Conservation (phyloP, 2,329 filamentous ascomycete genomes). For the Penicillium vulpinum region DNA sequence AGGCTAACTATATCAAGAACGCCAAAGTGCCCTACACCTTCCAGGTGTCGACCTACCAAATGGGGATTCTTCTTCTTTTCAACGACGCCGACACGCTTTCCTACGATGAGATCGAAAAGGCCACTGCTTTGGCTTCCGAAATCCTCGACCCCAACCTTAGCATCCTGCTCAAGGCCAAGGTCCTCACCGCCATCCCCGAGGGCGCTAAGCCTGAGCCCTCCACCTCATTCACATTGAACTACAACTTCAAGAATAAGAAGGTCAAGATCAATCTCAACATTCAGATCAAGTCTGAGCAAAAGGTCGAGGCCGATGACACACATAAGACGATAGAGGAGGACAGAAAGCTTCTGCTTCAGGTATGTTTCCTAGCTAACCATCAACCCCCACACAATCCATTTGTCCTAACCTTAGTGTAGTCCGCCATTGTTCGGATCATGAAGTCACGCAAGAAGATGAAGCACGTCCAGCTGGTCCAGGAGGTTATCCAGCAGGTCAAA, state of each 20-base stretch:
- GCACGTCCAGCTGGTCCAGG: slow-evolving; percentile 88
- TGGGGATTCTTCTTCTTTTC: slow-evolving; percentile 92
- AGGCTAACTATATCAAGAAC: slow-evolving; percentile 86
- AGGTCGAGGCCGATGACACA: slow-evolving; percentile 93
- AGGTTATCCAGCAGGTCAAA: slow-evolving; percentile 94
- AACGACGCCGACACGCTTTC: slow-evolving; percentile 84
- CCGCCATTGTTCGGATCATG: slow-evolving; percentile 98
- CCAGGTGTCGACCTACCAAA: slow-evolving; percentile 96
- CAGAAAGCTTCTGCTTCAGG: slow-evolving; percentile 92
- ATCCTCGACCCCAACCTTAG: slow-evolving; percentile 81
- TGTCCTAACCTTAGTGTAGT: slow-evolving; percentile 55
- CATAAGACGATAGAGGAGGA: slow-evolving; percentile 99
- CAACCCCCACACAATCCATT: slow-evolving; percentile 18
- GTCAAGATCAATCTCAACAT: slow-evolving; percentile 96
- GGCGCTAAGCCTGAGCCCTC: slow-evolving; percentile 74
- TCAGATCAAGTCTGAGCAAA: slow-evolving; percentile 90
- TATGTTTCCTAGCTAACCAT: slow-evolving; percentile 51
- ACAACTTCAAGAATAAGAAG: slow-evolving; percentile 98
- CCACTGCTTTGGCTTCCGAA: slow-evolving; percentile 77
- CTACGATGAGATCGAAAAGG: slow-evolving; percentile 83
- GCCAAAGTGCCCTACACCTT: slow-evolving; percentile 93
- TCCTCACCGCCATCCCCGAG: slow-evolving; percentile 71
- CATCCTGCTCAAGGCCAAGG: slow-evolving; percentile 90
- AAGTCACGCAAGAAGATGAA: slow-evolving; percentile 99
- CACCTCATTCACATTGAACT: slow-evolving; percentile 81